Base-by-base conservation (phyloP, 805 yeast genomes). In the Millerozyma miso region DNA sequence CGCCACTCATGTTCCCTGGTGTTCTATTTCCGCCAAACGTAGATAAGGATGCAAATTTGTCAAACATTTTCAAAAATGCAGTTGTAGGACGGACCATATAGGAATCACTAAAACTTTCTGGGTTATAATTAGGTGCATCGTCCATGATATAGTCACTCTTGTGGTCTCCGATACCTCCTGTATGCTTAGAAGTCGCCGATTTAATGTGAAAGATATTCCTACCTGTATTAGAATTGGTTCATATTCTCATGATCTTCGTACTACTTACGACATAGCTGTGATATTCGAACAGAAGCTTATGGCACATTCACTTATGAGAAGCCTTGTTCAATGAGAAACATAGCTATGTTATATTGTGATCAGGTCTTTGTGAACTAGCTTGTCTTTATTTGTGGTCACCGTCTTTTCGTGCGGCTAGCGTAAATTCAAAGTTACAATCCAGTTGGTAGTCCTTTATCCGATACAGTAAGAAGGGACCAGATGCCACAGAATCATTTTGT, bases 41-140 rank as follows among this genome's bases (percentile, higher is more conserved):
- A 17, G 50, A 44, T n/a, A 51, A 15, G 12, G 39, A 15, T 4
- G 46, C 42, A 19, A 53, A 48, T 40, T 50, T 55, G 29, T 56
- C 62, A 15, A 53, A 39, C 4, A 52, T 56, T 37, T 46, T 50
- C 31, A 47, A 51, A 33, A 59, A 35, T 3, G 62, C 62, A 0
- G 62, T 56, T 5, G 54, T 41, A 2, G 62, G 61, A 17, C 62
- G 47, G 16, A 46, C 34, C 20, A 51, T 32, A 35, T 46, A 43
- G 3, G 48, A 36, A 3, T 49, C 49, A 10, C 44, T 35, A 12
- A 40, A 14, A 34, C 41, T 45, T 36, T 47, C 53, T 19, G 46
- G 41, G 37, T 46, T 50, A 33, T 39, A 45, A 10, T 32, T 40
- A 5, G 47, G 23, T 23, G 42, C 34, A n/a, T 46, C 47, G 14